Conservation (phyloP, 192 early-diverging fungal species). For the Gonapodya sp. region DNA sequence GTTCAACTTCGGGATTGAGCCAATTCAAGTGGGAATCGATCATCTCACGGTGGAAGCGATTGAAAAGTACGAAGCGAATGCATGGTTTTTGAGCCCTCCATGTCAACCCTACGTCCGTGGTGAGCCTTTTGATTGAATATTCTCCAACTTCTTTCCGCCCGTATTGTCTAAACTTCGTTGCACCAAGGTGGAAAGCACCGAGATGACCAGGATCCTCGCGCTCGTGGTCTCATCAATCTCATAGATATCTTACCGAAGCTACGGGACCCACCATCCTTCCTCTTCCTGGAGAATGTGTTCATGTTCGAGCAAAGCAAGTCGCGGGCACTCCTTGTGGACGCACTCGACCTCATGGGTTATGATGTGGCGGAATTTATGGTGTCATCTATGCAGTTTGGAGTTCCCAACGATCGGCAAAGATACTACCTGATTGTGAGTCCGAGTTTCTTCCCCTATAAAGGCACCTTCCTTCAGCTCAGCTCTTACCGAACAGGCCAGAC, state of each 20-base stretch:
- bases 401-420: slow-evolving; percentile 40
- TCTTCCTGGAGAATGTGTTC: slow-evolving; percentile 52
- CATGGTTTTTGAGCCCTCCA: slow-evolving; percentile 86
- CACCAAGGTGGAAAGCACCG: slow-evolving; percentile 62
- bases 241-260: slow-evolving; percentile 28
- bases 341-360: slow-evolving; percentile 30
- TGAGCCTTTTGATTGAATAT: slow-evolving; percentile 14
- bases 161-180: not conserved
- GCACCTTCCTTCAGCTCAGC: not conserved
- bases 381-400: slow-evolving; percentile 36
- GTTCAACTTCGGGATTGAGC: slow-evolving; percentile 31
- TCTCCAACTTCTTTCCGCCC: not conserved
- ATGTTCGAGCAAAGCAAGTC: slow-evolving; percentile 35
- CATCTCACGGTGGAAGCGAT: slow-evolving; percentile 31
- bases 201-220: slow-evolving; percentile 44
- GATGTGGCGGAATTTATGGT: slow-evolving; percentile 30
- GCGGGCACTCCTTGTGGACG: slow-evolving; percentile 20
- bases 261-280: slow-evolving; percentile 20
- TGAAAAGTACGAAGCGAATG: slow-evolving; percentile 56
- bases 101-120: slow-evolving; percentile 62
- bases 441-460: slow-evolving; percentile 10
- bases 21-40: slow-evolving; percentile 38
- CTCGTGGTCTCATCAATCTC: slow-evolving; percentile 31
- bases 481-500: slow-evolving; percentile 21
- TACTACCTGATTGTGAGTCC: slow-evolving; percentile 32